Evolutionary conservation across 2,329 filamentous ascomycete genomes (phyloP), one percentile per base, ranked within the genome.

Genomic region (Talaromyces sp.): DNA sequence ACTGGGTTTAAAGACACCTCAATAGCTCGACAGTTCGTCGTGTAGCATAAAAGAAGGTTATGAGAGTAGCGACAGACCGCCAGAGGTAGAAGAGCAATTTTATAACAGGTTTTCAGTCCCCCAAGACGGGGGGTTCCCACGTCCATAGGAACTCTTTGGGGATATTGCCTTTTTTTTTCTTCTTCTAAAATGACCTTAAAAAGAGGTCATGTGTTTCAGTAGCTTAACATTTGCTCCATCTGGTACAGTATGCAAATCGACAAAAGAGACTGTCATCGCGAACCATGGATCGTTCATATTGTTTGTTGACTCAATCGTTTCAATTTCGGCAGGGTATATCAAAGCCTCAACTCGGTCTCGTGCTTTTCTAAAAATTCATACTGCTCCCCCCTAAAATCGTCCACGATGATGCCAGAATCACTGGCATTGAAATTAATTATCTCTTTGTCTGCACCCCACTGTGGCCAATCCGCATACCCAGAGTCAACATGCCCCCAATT

Each of bases 401-500:
- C 84, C 11, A 69, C 67, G 2, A 84, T 65, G 28, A 81, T 64
- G 13, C 62, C 67, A 15, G 71, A 73, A 19, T 64, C 68, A 17
- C 75, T 66, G 15, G 77, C 73, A 53, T 76, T 72, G 61, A 85
- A 80, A 32, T 82, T 73, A 68, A 84, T 71, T 62, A 91, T 69
- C 69, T 84, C 73, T 60, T 80, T 78, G 1, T 70, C 71, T 3
- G 75, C 68, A 15, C 72, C 77, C 83, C 84, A 88, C 66, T 81
- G 72, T 39, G 84, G 84, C 84, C 84, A 86, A 0, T 79, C 71
- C 69, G 68, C 76, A 67, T 66, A 77, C 65, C 63, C 77, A 4
- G 66, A 64, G 9, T 75, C 76, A 1, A 75, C 84, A 10, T 9
- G 8, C 8, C 2, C 30, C 30, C 30, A 32, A 32, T 9, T 32